A percentile compares a stretch with the other conserved stretches of the same genome.
Conservation (phyloP, 225 moss, liverwort and hornwort genomes). For the Pleurozium schreberi region DNA sequence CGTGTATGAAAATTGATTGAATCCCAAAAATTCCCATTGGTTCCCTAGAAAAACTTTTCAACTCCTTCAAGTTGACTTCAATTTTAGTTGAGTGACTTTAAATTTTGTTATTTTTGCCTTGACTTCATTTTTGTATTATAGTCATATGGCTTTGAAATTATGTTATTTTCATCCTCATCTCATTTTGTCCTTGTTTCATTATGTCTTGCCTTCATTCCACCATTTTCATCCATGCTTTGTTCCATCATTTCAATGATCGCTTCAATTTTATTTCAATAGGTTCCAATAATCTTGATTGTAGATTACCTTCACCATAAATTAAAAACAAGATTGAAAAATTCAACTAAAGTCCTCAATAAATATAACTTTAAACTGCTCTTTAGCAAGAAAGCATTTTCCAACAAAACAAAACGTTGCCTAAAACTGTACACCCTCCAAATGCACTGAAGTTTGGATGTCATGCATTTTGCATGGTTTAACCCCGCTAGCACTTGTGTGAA, state of each 20-base stretch:
- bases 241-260: too few species aligned
- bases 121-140: neutral
- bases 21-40: neutral
- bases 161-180: neutral
- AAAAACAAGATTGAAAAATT: too few species aligned
- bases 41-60: neutral
- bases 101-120: neutral
- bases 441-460: accelerated
- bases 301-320: too few species aligned
- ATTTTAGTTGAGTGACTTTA: neutral
- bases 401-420: neutral
- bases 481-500: too few species aligned
- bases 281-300: too few species aligned
- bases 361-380: too few species aligned
- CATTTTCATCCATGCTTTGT: too few species aligned
- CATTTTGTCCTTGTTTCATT: too few species aligned
- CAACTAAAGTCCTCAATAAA: too few species aligned
- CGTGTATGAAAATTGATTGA: neutral
- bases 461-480: neutral
- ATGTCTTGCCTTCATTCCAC: too few species aligned
- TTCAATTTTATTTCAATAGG: too few species aligned
- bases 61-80: neutral
- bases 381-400: neutral
- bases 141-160: neutral
- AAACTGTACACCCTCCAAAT: neutral